Evolutionary conservation across 2,329 filamentous ascomycete species (phyloP), one percentile per base, ranked within the genome.

Genomic region (Diaporthe amygdali): DNA sequence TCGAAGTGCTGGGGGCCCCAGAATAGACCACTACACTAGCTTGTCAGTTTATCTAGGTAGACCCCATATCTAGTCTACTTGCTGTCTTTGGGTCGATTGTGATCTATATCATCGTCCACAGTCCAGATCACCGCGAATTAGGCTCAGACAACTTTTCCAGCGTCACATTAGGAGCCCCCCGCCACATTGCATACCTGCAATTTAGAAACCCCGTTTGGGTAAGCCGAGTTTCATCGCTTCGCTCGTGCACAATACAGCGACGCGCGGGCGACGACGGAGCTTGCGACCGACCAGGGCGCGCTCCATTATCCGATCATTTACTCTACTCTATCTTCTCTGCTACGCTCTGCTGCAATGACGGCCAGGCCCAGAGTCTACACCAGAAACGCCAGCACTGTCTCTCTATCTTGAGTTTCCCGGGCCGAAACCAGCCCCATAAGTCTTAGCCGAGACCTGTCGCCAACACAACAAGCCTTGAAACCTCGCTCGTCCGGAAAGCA

Each of bases 171-270:
- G 41, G 9, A 32, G 34, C 10, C 17, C 41, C 41, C 41, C 41
- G 59, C 41, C 20, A 47, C 59, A 41, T 63, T 34, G 59, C 41
- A 46, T 32, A 41, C 20, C 54, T 27, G 41, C n/a, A 14, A 27
- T 46, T 27, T 47, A 27, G 59, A 41, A 63, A 14, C 41, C 59
- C 41, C 27, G 34, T 63, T 63, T 63, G 59, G 59, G 59, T 47
- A 63, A 63, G 59, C 59, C 41, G 59, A 44, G 59, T 63, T 47
- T 63, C 59, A 63, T 47, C 30, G 30, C 27, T 17, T 17, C 59
- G 59, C 59, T 63, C 59, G 59, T 63, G 59, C 41, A 12, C 41
- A 15, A 47, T 14, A 44, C 39, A 34, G n/a, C 10, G n/a, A 63
- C 25, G 59, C 59, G 59, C 59, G 14, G 59, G 41, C 59, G 30